Percentiles rank a stretch among this genome's conserved stretches.
Evolutionary conservation across 768 basidiomycete species (phyloP).

Genomic region (Dentipellis fragilis): DNA sequence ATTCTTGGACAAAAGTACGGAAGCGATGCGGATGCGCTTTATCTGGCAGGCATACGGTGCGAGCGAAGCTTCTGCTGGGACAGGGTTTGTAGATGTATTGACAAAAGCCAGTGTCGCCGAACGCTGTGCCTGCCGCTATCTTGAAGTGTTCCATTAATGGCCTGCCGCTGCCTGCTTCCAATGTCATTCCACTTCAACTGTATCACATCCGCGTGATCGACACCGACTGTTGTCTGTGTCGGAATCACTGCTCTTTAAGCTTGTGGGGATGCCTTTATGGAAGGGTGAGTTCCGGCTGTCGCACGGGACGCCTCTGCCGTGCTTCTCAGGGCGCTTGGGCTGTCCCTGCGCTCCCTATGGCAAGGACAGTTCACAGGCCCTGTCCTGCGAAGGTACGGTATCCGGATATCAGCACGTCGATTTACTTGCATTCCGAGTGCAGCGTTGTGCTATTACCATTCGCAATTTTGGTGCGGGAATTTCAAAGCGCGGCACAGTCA

Average conservation of each 20-base stretch:
- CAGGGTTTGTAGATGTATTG: slow-evolving; percentile 10
- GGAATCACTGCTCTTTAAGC: background rate
- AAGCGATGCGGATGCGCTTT: background rate
- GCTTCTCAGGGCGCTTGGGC: background rate
- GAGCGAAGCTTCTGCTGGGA: background rate
- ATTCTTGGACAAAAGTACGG: background rate
- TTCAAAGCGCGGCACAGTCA: too few relatives aligned
- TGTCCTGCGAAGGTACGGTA: too few relatives aligned
- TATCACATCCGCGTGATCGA: background rate
- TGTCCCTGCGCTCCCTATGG: background rate
- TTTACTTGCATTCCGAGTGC: too few relatives aligned
- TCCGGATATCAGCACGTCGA: too few relatives aligned
- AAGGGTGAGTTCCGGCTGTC: background rate
- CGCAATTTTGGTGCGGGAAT: background rate
- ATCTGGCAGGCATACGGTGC: background rate
- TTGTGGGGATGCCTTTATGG: background rate
- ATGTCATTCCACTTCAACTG: background rate
- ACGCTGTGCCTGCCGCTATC: background rate
- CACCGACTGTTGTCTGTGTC: background rate
- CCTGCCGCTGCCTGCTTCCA: background rate
- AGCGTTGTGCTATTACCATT: background rate
- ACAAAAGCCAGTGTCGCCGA: background rate
- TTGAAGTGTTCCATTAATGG: background rate
- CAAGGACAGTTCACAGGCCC: background rate
- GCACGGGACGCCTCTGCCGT: background rate